Evolutionary conservation across 1,284 basidiomycete genomes (phyloP), one percentile per base, ranked within the genome.

Genomic region (Grifola frondosa): DNA sequence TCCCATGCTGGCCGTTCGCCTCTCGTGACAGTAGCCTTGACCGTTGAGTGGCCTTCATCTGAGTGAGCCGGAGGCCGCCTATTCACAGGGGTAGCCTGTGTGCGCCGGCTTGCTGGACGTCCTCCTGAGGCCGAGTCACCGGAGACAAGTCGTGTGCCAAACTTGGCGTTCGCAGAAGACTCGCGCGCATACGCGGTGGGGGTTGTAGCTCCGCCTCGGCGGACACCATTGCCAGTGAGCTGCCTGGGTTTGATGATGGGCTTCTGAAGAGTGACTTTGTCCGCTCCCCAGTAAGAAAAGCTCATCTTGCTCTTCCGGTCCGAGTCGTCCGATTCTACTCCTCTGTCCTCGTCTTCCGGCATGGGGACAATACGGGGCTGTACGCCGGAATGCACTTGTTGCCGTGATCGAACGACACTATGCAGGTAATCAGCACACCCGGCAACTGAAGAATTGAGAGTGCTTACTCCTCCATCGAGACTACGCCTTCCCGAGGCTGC

Each of bases 231-330:
- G 29, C 64, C 65, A 8, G 62, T 32, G 17, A 60, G 53, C 31
- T 62, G 63, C 49, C 71, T 71, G 38, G 74, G 70, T 61, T 82
- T 83, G 55, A 81, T 62, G 26, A 80, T 62, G 5, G 88, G 85
- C 58, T 88, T 86, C 62, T 89, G 86, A 22, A 91, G 78, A 1
- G 88, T 91, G 55, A 91, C 77, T 64, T 88, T 88, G 69, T 91
- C 88, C 16, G 88, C 88, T 20, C 88, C 88, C 88, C 88, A 91
- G 61, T 91, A 91, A 3, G 88, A 91, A 66, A 91, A 91, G 68
- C 84, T 88, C 88, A 91, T 91, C 65, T 91, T 91, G 71, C 84
- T 87, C 70, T 90, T 91, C 63, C 82, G 78, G 61, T 91, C 88
- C 7, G 87, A 90, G 55, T 91, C 88, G 53, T 88, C 86, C 3